Evolutionary conservation across 805 yeast genomes (phyloP), one percentile per base, ranked within the genome.

Genomic region (Ascoidea rubescens): DNA sequence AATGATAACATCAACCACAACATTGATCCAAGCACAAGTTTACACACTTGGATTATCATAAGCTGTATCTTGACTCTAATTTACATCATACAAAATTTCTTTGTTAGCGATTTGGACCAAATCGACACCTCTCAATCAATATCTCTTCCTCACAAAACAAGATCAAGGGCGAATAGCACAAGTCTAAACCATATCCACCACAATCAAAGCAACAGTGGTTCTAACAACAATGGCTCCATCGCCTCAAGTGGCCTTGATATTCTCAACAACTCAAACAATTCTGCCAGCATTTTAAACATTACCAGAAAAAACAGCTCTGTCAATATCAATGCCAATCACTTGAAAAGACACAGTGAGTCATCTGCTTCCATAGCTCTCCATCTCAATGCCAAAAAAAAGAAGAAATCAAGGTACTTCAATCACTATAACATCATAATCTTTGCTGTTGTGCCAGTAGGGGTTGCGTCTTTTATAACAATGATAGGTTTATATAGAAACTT

Each of bases 401-500:
- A 64, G 57, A 67, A 66, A 53, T 74, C 79, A 46, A 73, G 96
- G 52, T 82, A 89, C 43, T 86, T 90, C 54, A 95, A 91, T 64
- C 72, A 90, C 52, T 87, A 88, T 65, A 87, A 85, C 58, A 86
- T 93, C 50, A 88, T 86, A 0, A 97, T 91, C 1, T 91, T 87
- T 69, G 97, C 98, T 1, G 99, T 91, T 46, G 96, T 91, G n/a
- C 99, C 99, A 0, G 88, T 91, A 16, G 98, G 99, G 0, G 62
- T 91, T 54, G 97, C 98, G 4, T 87, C 96, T 59, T 91, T 93
- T 61, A 67, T 90, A 30, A 89, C 98, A 2, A 87, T 90, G 96
- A 71, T 89, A 44, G 93, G 90, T 0, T 68, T 91, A 45, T 68
- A 91, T 16, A 69, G 98, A 55, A 78, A 85, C 49, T 68, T 89